These are phyloP conservation scores for Primulina eburnea DNA, from an alignment of 257 asterid genomes.

Conservation along the genomic window DNA sequence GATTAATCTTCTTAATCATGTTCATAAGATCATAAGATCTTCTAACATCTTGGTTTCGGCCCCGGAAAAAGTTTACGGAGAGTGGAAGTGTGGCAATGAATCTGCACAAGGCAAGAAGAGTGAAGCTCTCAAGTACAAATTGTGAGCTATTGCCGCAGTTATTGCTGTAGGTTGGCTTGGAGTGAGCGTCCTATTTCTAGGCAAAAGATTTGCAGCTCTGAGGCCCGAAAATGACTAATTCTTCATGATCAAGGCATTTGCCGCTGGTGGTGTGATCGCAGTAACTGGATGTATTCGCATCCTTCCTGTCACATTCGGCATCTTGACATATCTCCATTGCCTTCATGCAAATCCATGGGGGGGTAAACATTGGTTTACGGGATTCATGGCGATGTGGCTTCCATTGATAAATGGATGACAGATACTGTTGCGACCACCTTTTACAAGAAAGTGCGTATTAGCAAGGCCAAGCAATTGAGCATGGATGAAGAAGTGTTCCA, in stretches of 20 bases:
- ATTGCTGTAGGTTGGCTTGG: slow-evolving; percentile 39
- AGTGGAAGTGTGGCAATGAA: slow-evolving; percentile 23
- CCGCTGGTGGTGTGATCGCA: slow-evolving; percentile 40
- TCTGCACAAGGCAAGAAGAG: slow-evolving; percentile 16
- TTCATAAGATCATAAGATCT: slow-evolving; percentile 15
- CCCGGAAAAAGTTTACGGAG: slow-evolving; percentile 9
- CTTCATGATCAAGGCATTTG: slow-evolving; percentile 52
- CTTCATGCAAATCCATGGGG: slow-evolving; percentile 38
- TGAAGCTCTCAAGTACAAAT: slow-evolving; percentile 44
- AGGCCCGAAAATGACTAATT: slow-evolving; percentile 42
- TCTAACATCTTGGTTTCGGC: background rate
- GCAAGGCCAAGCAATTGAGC: slow-evolving; percentile 20
- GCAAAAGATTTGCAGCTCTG: slow-evolving; percentile 30
- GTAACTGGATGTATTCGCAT: slow-evolving; percentile 46
- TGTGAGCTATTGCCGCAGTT: slow-evolving; percentile 32
- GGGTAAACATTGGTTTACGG: slow-evolving; percentile 28
- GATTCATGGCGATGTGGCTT: slow-evolving; percentile 42
- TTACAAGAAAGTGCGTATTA: slow-evolving; percentile 31
- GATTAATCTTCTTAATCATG: slow-evolving; percentile 15
- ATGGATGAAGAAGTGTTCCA: slow-evolving; percentile 27
- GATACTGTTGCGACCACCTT: slow-evolving; percentile 39
- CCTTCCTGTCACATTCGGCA: slow-evolving; percentile 42
- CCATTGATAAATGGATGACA: slow-evolving; percentile 34
- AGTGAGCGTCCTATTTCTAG: slow-evolving; percentile 42
- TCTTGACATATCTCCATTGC: slow-evolving; percentile 32